Percentiles rank a stretch among this genome's conserved stretches.
phyloP scores from a whole-genome alignment of 164 flowering plant species.

The Santalum album region DNA sequence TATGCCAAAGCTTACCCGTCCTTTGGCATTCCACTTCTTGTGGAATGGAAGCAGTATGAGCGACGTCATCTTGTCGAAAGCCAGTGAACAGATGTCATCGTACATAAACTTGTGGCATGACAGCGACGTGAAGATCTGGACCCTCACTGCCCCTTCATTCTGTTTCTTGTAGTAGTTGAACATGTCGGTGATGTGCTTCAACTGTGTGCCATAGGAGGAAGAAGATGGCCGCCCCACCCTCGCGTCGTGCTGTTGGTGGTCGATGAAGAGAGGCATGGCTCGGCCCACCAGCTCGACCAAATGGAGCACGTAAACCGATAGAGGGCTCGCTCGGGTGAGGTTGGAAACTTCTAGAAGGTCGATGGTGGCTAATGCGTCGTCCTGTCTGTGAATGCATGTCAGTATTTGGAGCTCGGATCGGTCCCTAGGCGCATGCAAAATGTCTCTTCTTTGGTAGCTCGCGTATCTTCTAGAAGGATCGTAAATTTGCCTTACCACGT shows the following conservation, averaged over 20 bases:
- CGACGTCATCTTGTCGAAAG: background rate
- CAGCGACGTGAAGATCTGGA: background rate
- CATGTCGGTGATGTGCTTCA: background rate
- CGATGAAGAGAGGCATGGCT: background rate
- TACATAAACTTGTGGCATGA: background rate
- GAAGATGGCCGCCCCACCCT: background rate
- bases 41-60: conserved; percentile 1
- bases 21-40: background rate
- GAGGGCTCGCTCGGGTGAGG: background rate
- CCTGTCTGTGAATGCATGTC: background rate
- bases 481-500: background rate
- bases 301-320: background rate
- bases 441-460: background rate
- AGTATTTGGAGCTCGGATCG: background rate
- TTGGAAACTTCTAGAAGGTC: background rate
- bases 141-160: background rate
- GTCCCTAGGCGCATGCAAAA: background rate
- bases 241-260: background rate
- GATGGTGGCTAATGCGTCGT: background rate
- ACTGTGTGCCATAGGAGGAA: background rate
- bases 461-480: conserved; percentile 3
- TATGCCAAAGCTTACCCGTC: background rate
- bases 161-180: conserved; percentile 1
- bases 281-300: background rate
- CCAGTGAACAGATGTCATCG: conserved; percentile 1